Evolutionary conservation across 2,329 filamentous ascomycete genomes (phyloP).

Genomic region (Diaporthe capsici): DNA sequence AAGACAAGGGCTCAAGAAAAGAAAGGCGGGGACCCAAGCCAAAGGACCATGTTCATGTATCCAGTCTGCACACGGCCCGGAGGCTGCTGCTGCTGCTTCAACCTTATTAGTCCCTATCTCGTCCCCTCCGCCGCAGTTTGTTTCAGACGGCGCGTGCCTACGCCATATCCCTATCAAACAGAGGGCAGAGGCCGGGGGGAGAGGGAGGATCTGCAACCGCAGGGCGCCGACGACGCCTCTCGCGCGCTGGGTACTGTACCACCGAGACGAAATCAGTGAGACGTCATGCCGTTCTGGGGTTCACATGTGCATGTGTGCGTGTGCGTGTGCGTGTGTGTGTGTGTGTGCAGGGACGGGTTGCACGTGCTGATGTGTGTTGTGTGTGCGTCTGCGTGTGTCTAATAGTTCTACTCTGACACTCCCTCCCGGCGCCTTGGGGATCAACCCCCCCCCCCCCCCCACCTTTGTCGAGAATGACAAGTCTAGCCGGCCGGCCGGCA

Average conservation of each 20-base stretch:
- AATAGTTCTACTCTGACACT: background rate
- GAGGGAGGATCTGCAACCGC: background rate
- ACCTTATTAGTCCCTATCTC: background rate
- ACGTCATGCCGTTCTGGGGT: slow-evolving; percentile 14
- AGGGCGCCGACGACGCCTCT: slow-evolving; percentile 2
- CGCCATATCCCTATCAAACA: background rate
- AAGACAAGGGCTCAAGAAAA: background rate
- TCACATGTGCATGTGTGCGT: slow-evolving; percentile 8
- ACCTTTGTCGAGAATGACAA: slow-evolving; percentile 5
- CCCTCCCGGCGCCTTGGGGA: background rate
- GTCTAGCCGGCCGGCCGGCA: slow-evolving; percentile 18
- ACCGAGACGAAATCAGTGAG: background rate
- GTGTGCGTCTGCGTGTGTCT: background rate
- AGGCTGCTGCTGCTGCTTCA: background rate
- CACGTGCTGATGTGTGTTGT: background rate
- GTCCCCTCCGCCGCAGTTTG: background rate
- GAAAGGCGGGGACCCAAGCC: background rate
- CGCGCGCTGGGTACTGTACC: background rate
- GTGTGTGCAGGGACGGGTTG: slow-evolving; percentile 2
- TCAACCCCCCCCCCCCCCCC: background rate
- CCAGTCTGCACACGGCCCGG: background rate
- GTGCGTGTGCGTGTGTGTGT: background rate
- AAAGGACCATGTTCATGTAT: slow-evolving; percentile 25
- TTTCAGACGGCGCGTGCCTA: slow-evolving; percentile 6
- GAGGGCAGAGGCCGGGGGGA: background rate